Conservation (phyloP, 805 yeast species). For the Candida vartiovaarae region DNA sequence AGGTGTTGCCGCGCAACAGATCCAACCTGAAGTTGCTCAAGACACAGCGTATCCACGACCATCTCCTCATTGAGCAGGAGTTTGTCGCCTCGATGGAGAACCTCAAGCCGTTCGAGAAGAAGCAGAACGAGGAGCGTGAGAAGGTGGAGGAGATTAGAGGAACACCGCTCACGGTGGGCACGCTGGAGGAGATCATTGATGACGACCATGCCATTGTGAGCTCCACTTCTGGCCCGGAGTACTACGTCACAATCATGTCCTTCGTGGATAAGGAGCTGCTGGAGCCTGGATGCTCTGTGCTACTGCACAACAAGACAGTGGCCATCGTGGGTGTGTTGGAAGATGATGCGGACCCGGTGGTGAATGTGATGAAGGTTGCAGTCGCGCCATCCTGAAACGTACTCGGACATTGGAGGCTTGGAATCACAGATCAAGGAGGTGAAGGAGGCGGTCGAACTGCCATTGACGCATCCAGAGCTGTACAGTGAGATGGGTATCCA, state of each 20-base stretch:
- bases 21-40: slow-evolving; percentile 86
- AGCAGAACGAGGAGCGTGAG: slow-evolving; percentile 92
- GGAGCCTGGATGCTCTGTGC: slow-evolving; percentile 95
- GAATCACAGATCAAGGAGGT: slow-evolving; percentile 96
- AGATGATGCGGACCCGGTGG: slow-evolving; percentile 98
- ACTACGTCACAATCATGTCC: slow-evolving; percentile 90
- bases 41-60: slow-evolving; percentile 95
- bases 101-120: slow-evolving; percentile 92
- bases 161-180: slow-evolving; percentile 92
- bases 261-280: slow-evolving; percentile 94
- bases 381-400: slow-evolving; percentile 96
- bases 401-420: slow-evolving; percentile 95
- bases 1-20: slow-evolving; percentile 86
- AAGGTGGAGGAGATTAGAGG: slow-evolving; percentile 95
- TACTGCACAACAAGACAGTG: slow-evolving; percentile 92
- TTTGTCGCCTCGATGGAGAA: slow-evolving; percentile 93
- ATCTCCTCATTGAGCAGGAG: slow-evolving; percentile 88
- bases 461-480: slow-evolving; percentile 86
- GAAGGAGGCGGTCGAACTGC: slow-evolving; percentile 89
- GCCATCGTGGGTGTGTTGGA: slow-evolving; percentile 96
- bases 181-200: slow-evolving; percentile 93
- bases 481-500: slow-evolving; percentile 98
- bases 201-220: slow-evolving; percentile 99
- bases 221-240: slow-evolving; percentile 93
- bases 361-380: slow-evolving; percentile 94